Conservation (phyloP, 164 flowering plant species). For the Cinnamomum micranthum region DNA sequence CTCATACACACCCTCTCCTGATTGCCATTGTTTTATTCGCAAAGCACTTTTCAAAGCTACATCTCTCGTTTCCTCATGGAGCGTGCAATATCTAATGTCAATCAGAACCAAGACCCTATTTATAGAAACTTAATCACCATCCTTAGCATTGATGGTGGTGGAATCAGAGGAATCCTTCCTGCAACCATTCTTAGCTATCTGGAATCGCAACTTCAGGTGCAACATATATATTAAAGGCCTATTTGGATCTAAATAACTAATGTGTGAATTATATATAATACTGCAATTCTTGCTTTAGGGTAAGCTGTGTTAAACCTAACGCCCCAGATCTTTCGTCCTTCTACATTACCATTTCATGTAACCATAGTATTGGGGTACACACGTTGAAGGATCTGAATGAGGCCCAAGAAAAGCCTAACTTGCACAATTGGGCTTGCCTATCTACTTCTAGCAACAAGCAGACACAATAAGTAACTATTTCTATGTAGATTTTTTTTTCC, state of each 20-base stretch:
- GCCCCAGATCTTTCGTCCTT: background rate
- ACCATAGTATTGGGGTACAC: too few relatives aligned
- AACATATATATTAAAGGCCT: background rate
- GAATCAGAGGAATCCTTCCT: constrained; percentile 8
- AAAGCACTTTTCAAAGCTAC: background rate
- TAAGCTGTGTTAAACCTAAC: too few relatives aligned
- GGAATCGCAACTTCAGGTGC: constrained; percentile 7
- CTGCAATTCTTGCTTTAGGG: too few relatives aligned
- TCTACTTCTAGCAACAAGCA: background rate
- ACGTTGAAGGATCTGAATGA: background rate
- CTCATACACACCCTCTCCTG: background rate
- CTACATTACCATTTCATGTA: too few relatives aligned
- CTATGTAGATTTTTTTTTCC: too few relatives aligned
- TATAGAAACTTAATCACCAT: constrained; percentile 5
- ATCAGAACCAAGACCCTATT: background rate
- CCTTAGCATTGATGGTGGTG: constrained; percentile 14
- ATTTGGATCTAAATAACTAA: too few relatives aligned
- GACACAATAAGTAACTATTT: background rate
- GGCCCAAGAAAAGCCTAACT: background rate
- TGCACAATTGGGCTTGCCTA: background rate
- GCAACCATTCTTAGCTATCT: constrained; percentile 11
- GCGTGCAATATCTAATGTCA: background rate
- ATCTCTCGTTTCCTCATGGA: background rate
- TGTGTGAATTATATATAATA: too few relatives aligned
- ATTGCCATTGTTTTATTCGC: background rate